Percentiles rank a stretch among this genome's conserved stretches.
phyloP scores from a whole-genome alignment of 805 yeast species.

The Yamadazyma sp. region DNA sequence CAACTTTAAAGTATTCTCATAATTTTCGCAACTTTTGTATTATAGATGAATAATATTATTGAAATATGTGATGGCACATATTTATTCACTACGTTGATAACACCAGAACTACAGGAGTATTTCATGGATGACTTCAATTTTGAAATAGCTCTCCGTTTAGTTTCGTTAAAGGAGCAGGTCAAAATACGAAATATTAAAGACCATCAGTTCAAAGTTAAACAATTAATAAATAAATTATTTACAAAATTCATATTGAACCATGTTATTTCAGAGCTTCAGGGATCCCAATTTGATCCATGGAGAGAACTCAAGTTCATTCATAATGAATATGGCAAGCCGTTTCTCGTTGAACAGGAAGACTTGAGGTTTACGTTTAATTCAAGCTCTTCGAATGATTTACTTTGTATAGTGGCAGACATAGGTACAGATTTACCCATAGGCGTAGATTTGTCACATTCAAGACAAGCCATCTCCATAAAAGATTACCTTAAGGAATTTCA shows the following conservation, averaged over 20 bases:
- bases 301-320: conserved; percentile 22
- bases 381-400: conserved; percentile 53
- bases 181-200: conserved; percentile 39
- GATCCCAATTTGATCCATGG: conserved; percentile 17
- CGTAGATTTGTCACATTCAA: conserved; percentile 37
- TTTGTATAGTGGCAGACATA: conserved; percentile 42
- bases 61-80: background rate
- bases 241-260: conserved; percentile 40
- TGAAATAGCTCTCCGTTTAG: conserved; percentile 46
- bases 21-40: background rate
- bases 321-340: conserved; percentile 59
- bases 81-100: conserved; percentile 15
- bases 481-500: conserved; percentile 34
- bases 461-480: conserved; percentile 22
- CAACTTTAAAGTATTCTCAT: too few relatives aligned
- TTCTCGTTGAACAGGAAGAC: conserved; percentile 15
- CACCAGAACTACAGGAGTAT: conserved; percentile 12
- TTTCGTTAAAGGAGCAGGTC: conserved; percentile 39
- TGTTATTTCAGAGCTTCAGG: conserved; percentile 10
- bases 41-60: background rate
- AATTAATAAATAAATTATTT: conserved; percentile 46
- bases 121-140: conserved; percentile 40
- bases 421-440: conserved; percentile 23
- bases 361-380: conserved; percentile 43
- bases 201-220: conserved; percentile 28